Evolutionary conservation across 495 filamentous ascomycete genomes (phyloP), one percentile per base, ranked within the genome.

Genomic region (Penicillium daleae): DNA sequence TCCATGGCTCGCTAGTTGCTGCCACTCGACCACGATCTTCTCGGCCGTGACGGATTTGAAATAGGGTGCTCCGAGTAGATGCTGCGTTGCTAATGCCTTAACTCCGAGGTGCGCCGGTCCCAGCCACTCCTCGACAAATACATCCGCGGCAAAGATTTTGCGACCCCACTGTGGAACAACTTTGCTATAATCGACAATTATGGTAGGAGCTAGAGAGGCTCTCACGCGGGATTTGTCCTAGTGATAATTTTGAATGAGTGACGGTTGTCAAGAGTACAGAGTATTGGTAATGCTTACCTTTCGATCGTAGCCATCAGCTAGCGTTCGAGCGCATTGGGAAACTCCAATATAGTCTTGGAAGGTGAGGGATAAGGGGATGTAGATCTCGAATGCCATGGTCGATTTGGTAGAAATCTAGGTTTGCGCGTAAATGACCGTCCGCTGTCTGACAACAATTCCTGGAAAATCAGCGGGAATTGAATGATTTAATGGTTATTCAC

Each of bases 291-390:
- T 6, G 1, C 2, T 15, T 51, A 74, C 69, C 39, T 74, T 74
- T 58, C 62, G 35, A 56, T 74, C 71, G 55, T 74, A 71, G 6
- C 66, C 68, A 53, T 73, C 71, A 6, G 71, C 71, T 22, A 63
- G 60, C 8, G 62, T 60, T 12, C 71, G 51, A 7, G 68, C 66
- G 9, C 61, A 66, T 51, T 73, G 68, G 35, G 61, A 55, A 40
- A 73, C 50, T 0, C 61, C 66, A 40, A 73, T 60, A 29, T 73
- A 73, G 51, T 69, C 68, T 44, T 68, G 61, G 54, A 73, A 73
- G 17, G 58, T 59, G 8, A 73, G 51, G 21, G 68, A 63, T 8
- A 54, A 37, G 1, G 71, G 71, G 29, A 71, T 67, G 49, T 67
- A 67, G 17, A 73, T 68, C 21, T 71, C 68, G 40, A 70, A 71